Evolutionary conservation across 768 basidiomycete genomes (phyloP), one percentile per base, ranked within the genome.

Genomic region (Rickenella mellea): DNA sequence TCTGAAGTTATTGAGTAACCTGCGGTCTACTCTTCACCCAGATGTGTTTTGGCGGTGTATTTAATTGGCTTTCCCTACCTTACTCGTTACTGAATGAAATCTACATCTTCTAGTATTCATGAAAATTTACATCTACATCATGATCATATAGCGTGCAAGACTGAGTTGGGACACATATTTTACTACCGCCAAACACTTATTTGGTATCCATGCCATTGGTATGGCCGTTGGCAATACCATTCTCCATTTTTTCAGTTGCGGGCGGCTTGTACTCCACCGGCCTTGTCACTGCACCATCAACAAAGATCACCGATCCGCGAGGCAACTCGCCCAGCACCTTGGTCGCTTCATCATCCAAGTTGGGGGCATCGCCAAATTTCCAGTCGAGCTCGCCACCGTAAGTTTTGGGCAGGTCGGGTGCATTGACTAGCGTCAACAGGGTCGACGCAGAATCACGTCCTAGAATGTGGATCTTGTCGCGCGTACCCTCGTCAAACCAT

Each of bases 401-500:
- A 14, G 61, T 59, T 39, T 67, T 69, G 0, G 89, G 89, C 15
- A 92, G 65, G 46, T 76, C 62, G 28, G 59, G 48, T 2, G 60
- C 52, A 29, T 65, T 59, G 39, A 78, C 70, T 30, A 84, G 63
- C 12, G 67, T 64, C 10, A 66, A 61, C 2, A 90, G 68, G 2
- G 65, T 60, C 1, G 66, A 54, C 4, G 73, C 74, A 3, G 75
- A 72, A 42, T 81, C 72, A 42, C 68, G 74, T 2, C 79, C 78
- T 7, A 90, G 65, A 26, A 92, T 69, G 52, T 81, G 75, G 25
- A 92, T 79, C 65, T 91, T 91, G 45, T 70, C 69, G 14, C 80
- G 74, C 10, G 85, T 88, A 31, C 74, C 76, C 55, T 82, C 79
- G 54, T 89, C 87, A 57, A 88, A 88, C 80, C 81, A 86, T 21